These are phyloP conservation scores for Salvia splendens DNA, from an alignment of 257 asterid species.

Conservation along the genomic window DNA sequence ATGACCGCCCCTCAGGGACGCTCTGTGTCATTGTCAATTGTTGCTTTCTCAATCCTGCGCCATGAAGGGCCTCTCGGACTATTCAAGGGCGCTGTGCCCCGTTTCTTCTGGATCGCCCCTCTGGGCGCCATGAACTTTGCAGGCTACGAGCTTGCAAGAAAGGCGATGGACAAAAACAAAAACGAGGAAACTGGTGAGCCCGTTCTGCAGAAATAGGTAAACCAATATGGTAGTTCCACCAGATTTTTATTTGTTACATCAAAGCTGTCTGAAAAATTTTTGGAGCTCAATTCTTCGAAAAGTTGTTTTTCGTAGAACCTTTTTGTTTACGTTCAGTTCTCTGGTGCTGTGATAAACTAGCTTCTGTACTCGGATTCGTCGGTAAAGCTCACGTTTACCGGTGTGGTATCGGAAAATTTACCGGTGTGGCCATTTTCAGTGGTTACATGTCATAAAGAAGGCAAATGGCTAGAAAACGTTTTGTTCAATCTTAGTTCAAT, in stretches of 20 bases:
- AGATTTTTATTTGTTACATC: conserved; percentile 28
- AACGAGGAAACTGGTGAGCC: conserved; percentile 51
- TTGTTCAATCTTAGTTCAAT: too few species aligned
- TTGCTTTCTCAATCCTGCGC: conserved; percentile 71
- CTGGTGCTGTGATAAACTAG: conserved; percentile 16
- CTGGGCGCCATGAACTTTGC: conserved; percentile 96
- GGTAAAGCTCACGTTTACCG: not conserved
- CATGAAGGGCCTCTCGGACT: conserved; percentile 85
- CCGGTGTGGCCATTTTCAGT: too few species aligned
- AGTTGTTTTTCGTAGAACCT: not conserved
- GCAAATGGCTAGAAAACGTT: too few species aligned
- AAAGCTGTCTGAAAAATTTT: conserved; percentile 27
- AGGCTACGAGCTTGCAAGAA: conserved; percentile 85
- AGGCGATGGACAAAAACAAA: conserved; percentile 78
- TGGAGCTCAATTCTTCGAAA: conserved; percentile 39
- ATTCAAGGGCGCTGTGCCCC: conserved; percentile 88
- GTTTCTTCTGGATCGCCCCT: conserved; percentile 98
- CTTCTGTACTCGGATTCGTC: conserved; percentile 23
- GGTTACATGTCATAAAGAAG: too few species aligned
- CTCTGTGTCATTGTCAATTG: conserved; percentile 51
- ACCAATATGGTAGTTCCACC: conserved; percentile 1
- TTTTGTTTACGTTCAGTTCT: not conserved
- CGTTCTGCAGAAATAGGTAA: conserved; percentile 42
- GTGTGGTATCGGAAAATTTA: not conserved
- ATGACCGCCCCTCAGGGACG: conserved; percentile 87